Evolutionary conservation across 2,329 filamentous ascomycete species (phyloP), one percentile per base, ranked within the genome.

Genomic region (Cladophialophora chaetospira): DNA sequence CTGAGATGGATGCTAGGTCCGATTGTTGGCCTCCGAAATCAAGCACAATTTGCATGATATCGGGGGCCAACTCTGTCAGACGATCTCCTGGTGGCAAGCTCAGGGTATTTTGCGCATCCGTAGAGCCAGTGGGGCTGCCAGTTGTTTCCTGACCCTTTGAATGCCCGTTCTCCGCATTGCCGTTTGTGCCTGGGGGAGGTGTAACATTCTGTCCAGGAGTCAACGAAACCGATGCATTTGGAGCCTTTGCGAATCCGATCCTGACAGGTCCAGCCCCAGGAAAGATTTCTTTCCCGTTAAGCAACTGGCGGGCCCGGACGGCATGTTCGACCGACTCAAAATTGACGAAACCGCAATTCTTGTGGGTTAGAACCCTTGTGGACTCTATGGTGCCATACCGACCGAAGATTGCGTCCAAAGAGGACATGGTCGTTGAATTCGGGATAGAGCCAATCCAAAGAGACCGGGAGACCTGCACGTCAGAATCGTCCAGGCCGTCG

Each of bases 301-400:
- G 86, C 69, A 87, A 82, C 11, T 86, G 86, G 72, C 93, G 95
- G 13, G 94, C 94, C 58, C 90, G 86, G 35, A 97, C 87, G 54
- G 94, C 94, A 70, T 91, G 96, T 63, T 97, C 92, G 26, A 94
- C 77, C 57, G 85, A 87, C 73, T 97, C 91, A 68, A 96, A 99
- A 73, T 99, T 99, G 70, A 99, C 93, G 67, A 99, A 99, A 2
- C 93, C 94, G 71, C 94, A 99, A 74, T 96, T 97, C 81, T 99
- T 99, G 79, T 99, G 91, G 0, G 94, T 97, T 60, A 99, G 80
- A 3, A 99, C 94, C 63, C 94, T 84, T 25, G 91, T 93, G 3
- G 93, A 97, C 64, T 94, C 82, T 62, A 99, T 96, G 2, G 88
- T 83, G 8, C 94, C 94, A 65, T 94, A 96, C n/a, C 87, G 83